Conservation (phyloP, 768 basidiomycete species). For the Phanerochaete sordida region DNA sequence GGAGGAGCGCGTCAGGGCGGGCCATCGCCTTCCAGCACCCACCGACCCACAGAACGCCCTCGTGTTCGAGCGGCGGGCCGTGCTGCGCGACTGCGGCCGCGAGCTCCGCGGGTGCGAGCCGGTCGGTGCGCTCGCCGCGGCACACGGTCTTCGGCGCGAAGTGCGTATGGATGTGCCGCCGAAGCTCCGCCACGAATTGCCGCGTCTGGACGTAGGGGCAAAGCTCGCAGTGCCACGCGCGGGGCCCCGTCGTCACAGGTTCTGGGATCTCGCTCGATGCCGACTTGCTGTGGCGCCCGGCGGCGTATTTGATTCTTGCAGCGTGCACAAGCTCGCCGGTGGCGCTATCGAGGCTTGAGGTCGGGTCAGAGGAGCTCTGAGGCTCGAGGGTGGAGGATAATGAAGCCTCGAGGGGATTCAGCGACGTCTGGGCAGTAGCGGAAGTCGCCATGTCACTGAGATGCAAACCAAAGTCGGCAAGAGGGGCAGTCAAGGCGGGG, state of each 20-base stretch:
- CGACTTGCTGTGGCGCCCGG: not conserved
- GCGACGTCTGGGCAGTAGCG: too few relatives aligned
- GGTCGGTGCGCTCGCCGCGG: slow-evolving; percentile 17
- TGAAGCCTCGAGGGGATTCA: too few relatives aligned
- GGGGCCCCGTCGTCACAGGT: not conserved
- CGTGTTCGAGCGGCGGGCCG: not conserved
- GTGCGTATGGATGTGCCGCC: slow-evolving; percentile 17
- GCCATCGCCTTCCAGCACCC: slow-evolving; percentile 14
- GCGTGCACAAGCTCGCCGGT: not conserved
- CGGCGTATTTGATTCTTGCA: not conserved
- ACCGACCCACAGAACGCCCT: slow-evolving; percentile 13
- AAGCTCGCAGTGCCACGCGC: not conserved
- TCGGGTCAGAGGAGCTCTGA: too few relatives aligned
- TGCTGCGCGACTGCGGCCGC: not conserved
- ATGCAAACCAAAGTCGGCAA: too few relatives aligned
- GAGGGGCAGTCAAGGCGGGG: too few relatives aligned
- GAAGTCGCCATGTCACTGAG: too few relatives aligned
- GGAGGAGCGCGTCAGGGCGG: slow-evolving; percentile 15
- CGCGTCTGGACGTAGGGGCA: slow-evolving; percentile 11
- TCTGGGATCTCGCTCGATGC: not conserved
- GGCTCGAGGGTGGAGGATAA: too few relatives aligned
- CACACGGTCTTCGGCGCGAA: slow-evolving; percentile 6
- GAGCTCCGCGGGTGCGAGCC: slow-evolving; percentile 2
- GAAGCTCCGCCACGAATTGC: slow-evolving; percentile 15
- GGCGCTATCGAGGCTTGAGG: not conserved